These are phyloP conservation scores for Borealophlyctis nickersoniae DNA, from an alignment of 192 early-diverging fungal species.

Conservation along the genomic window DNA sequence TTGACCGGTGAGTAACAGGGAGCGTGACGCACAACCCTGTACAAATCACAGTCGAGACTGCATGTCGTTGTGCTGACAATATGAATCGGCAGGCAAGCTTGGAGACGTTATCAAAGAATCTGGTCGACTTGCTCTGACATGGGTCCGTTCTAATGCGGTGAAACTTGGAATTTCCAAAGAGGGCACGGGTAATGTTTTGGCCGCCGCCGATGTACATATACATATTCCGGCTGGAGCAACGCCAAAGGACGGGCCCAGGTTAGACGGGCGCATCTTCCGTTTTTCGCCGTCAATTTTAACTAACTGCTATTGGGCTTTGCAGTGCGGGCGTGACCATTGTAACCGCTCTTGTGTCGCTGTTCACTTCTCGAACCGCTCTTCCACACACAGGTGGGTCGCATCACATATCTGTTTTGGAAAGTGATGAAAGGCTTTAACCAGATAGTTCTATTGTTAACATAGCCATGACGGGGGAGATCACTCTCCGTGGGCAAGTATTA, in stretches of 20 bases:
- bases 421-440: conserved; percentile 3
- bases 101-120: conserved; percentile 88
- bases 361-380: conserved; percentile 52
- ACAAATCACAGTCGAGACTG: too few species aligned
- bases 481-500: conserved; percentile 74
- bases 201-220: conserved; percentile 76
- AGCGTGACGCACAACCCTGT: too few species aligned
- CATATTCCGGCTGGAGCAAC: conserved; percentile 79
- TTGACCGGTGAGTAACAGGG: conserved; percentile 55
- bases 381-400: too few species aligned
- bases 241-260: conserved; percentile 82
- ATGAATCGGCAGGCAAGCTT: conserved; percentile 52
- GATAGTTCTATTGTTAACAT: conserved; percentile 34
- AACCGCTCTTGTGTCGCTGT: conserved; percentile 76
- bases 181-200: conserved; percentile 23
- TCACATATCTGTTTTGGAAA: too few species aligned
- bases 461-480: conserved; percentile 87
- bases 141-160: conserved; percentile 69
- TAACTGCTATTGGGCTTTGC: conserved; percentile 1
- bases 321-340: conserved; percentile 68
- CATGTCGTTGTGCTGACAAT: background rate
- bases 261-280: conserved; percentile 20
- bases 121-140: conserved; percentile 71
- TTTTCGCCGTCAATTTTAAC: conserved; percentile 20
- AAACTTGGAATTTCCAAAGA: conserved; percentile 49